A percentile compares a stretch with the other conserved stretches of the same genome.
Evolutionary conservation across 345 rosid species (phyloP).

Genomic region (Psidium friedrichsthalianum): DNA sequence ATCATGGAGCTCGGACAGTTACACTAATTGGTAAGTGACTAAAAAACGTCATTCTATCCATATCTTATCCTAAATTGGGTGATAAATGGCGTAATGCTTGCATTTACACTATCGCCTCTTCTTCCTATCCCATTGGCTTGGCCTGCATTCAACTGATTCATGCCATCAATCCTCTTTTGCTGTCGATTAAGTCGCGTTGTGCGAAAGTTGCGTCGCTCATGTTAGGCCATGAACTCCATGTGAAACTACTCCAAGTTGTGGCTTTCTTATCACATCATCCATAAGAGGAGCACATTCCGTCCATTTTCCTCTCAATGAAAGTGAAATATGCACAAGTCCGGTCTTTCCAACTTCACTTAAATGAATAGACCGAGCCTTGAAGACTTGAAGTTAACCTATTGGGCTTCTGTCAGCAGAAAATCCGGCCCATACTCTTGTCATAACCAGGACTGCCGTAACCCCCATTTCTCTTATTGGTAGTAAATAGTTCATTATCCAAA

Average conservation of each 20-base stretch:
- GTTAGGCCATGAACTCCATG: too few relatives aligned
- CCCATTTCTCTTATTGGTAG: background rate
- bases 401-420: background rate
- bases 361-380: background rate
- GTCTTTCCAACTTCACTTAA: background rate
- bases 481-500: background rate
- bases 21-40: background rate
- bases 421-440: background rate
- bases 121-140: too few relatives aligned
- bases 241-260: too few relatives aligned
- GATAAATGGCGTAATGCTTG: rapidly evolving
- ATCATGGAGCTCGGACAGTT: background rate
- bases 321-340: background rate
- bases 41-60: background rate
- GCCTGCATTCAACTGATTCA: too few relatives aligned
- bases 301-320: background rate
- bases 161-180: too few relatives aligned
- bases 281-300: background rate
- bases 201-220: background rate
- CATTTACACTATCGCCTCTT: background rate
- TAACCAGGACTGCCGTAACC: background rate
- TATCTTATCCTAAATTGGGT: background rate
- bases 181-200: too few relatives aligned
- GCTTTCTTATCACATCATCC: background rate
- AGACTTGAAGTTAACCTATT: background rate